A percentile compares a stretch with the other conserved stretches of the same genome.
These are phyloP conservation scores for Turritis glabra DNA, from an alignment of 345 rosid genomes.

Conservation along the genomic window DNA sequence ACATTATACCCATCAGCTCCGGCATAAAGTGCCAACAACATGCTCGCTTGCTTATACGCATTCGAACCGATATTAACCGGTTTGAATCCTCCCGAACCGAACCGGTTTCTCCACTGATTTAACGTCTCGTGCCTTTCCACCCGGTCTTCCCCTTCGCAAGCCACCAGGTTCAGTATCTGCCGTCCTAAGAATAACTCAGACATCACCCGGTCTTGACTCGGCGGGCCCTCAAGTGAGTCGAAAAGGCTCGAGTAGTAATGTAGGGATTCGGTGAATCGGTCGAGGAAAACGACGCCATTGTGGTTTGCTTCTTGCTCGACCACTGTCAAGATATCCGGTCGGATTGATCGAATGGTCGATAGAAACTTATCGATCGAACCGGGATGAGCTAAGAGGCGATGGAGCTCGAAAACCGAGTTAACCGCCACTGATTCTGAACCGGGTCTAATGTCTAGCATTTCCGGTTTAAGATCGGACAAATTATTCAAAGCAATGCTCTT, in stretches of 20 bases:
- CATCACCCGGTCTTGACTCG: constrained; percentile 64
- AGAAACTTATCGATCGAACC: constrained; percentile 68
- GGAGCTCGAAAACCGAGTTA: constrained; percentile 81
- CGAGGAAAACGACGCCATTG: constrained; percentile 65
- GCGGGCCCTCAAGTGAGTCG: constrained; percentile 77
- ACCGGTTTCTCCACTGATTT: constrained; percentile 66
- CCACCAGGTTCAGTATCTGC: constrained; percentile 85
- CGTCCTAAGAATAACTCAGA: constrained; percentile 77
- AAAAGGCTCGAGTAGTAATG: constrained; percentile 87
- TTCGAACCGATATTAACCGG: constrained; percentile 84
- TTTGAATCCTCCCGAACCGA: constrained; percentile 58
- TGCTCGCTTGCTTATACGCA: constrained; percentile 87
- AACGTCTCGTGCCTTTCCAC: constrained; percentile 80
- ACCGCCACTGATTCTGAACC: constrained; percentile 70
- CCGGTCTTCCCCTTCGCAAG: constrained; percentile 80
- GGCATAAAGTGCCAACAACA: constrained; percentile 68
- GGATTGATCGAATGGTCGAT: constrained; percentile 51
- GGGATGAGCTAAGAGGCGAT: constrained; percentile 56
- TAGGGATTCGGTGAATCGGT: constrained; percentile 78
- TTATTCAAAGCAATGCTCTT: constrained; percentile 62
- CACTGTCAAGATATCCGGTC: constrained; percentile 73
- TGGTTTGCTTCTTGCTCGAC: constrained; percentile 94
- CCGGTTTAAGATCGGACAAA: constrained; percentile 70
- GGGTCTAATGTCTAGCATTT: constrained; percentile 59
- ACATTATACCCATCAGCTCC: constrained; percentile 91